Base-by-base conservation (phyloP, 2,329 filamentous ascomycete species). In the Verticillium zaregamsianum region DNA sequence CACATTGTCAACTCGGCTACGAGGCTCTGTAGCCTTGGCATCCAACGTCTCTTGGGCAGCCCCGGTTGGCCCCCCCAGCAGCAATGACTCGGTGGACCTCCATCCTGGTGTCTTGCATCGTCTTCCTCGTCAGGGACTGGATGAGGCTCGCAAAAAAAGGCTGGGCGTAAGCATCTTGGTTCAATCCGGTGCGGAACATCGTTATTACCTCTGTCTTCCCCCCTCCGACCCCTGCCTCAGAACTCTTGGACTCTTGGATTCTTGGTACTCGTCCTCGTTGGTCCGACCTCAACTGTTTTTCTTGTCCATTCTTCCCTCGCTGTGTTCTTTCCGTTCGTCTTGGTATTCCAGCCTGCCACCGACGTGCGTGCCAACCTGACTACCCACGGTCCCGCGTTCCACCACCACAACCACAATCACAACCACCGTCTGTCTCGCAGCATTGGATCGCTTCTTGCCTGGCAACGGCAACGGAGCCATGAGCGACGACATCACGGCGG, bases 11-110 rank as follows among this genome's bases (percentile, higher is more conserved):
- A 25, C 20, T 23, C 57, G 37, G 37, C 45, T 52, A 52, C 57
- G 57, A 58, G 57, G 57, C 57, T 58, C 57, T 58, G 37, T 39
- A 58, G 57, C 57, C 57, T 58, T 58, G 57, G 57, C 57, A 40
- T 33, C 45, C 45, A 52, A 52, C 45, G n/a, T 52, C 45, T 52
- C 20, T 23, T n/a, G 17, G 17, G 8, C 23, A 20, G 45, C 20
- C 37, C 33, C 37, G 17, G 6, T n/a, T 40, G 37, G 37, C 37
- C 37, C 40, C 40, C 32, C 33, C 45, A 23, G 45, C 20, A 52
- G 45, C 45, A 20, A 52, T 52, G 45, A 52, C 45, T 52, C 45
- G 45, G 45, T 52, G 45, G 45, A 23, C 20, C 45, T 23, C 45
- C 45, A 52, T 52, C 45, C 45, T 20, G 20, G 45, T 20, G 45